phyloP scores from a whole-genome alignment of 768 basidiomycete genomes.

The Podaxis sp. region DNA sequence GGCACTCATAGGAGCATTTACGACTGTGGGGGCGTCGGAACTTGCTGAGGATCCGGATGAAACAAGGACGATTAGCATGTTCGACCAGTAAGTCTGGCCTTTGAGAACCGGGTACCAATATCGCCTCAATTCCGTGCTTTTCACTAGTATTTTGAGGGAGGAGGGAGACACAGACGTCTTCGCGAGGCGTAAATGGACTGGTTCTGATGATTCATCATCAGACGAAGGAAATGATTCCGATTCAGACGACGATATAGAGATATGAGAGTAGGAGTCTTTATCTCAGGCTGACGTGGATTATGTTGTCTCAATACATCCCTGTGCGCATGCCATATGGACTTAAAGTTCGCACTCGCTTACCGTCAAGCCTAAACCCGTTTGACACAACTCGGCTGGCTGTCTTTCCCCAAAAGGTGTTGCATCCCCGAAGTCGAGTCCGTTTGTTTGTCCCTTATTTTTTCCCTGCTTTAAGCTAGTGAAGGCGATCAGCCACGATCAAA shows the following conservation, averaged over 20 bases:
- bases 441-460: no score
- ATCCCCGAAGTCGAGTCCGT: no score
- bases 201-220: conserved; percentile 22
- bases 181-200: conserved; percentile 34
- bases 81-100: conserved; percentile 59
- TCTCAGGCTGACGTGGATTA: neutral
- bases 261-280: neutral
- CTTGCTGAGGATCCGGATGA: conserved; percentile 36
- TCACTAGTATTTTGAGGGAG: conserved; percentile 51
- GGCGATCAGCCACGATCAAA: no score
- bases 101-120: neutral
- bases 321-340: no score
- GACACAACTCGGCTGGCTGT: no score
- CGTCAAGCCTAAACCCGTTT: no score
- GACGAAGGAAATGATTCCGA: conserved; percentile 26
- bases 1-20: conserved; percentile 27
- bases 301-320: no score
- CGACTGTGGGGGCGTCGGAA: conserved; percentile 26
- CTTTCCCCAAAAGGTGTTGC: no score
- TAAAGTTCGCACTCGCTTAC: no score
- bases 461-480: no score
- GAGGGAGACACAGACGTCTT: conserved; percentile 63
- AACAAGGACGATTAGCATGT: conserved; percentile 54
- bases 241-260: conserved; percentile 8
- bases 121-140: neutral